These are phyloP conservation scores for Sporothrix pallida DNA, from an alignment of 2,329 filamentous ascomycete species.

Conservation along the genomic window DNA sequence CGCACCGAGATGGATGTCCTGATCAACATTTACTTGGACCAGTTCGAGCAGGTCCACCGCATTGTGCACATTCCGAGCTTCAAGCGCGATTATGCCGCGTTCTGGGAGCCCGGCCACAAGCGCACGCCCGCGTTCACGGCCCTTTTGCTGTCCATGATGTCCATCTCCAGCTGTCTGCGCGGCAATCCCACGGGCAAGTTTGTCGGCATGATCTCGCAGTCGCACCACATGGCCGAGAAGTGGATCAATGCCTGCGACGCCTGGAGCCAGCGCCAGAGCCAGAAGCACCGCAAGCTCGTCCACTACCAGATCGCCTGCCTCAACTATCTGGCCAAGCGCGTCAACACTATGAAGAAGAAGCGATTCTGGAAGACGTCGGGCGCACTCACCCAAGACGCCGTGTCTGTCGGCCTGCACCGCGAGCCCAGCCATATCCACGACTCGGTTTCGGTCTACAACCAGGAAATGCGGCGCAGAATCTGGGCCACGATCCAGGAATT, in stretches of 20 bases:
- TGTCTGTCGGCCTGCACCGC: slow-evolving; percentile 64
- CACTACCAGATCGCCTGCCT: slow-evolving; percentile 67
- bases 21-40: slow-evolving; percentile 47
- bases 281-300: slow-evolving; percentile 65
- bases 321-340: slow-evolving; percentile 64
- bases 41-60: slow-evolving; percentile 49
- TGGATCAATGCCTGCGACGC: slow-evolving; percentile 63
- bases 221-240: slow-evolving; percentile 60
- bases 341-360: slow-evolving; percentile 69
- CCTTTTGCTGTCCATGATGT: slow-evolving; percentile 64
- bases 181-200: slow-evolving; percentile 60
- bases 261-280: slow-evolving; percentile 62
- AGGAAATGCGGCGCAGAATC: slow-evolving; percentile 66
- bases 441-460: slow-evolving; percentile 63
- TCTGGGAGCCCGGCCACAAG: slow-evolving; percentile 56
- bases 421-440: slow-evolving; percentile 62
- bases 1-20: slow-evolving; percentile 45
- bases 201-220: slow-evolving; percentile 63
- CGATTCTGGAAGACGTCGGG: slow-evolving; percentile 65
- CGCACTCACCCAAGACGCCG: slow-evolving; percentile 61
- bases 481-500: slow-evolving; percentile 68
- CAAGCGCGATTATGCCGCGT: slow-evolving; percentile 59
- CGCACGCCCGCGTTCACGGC: slow-evolving; percentile 62
- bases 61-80: slow-evolving; percentile 66
- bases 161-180: slow-evolving; percentile 63